Evolutionary conservation across 176 grass and related monocot species (phyloP).

Genomic region (Tillandsia fasciculata): DNA sequence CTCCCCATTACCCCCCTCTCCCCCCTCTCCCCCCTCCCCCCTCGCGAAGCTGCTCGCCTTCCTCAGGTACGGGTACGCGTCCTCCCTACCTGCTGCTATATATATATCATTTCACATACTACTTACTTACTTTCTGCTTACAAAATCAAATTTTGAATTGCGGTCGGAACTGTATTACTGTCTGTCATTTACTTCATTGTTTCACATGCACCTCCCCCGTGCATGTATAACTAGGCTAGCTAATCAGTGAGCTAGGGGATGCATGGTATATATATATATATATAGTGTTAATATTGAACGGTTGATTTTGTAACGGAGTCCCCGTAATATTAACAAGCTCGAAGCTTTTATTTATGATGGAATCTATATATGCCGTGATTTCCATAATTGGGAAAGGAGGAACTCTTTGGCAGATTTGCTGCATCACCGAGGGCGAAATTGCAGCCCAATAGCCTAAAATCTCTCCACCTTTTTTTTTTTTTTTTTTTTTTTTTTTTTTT

Average conservation of each 20-base stretch:
- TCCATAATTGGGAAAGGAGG: too few species aligned
- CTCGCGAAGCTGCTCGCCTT: conserved; percentile 43
- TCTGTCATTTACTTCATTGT: too few species aligned
- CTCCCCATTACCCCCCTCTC: neutral
- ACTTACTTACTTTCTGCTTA: conserved; percentile 35
- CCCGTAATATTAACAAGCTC: too few species aligned
- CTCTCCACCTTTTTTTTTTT: too few species aligned
- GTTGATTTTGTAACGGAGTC: too few species aligned
- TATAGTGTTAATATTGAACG: too few species aligned
- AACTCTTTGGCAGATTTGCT: neutral
- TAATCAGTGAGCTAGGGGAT: too few species aligned
- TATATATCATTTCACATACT: conserved; percentile 8
- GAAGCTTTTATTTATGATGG: too few species aligned
- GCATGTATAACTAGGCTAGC: too few species aligned
- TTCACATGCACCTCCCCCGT: too few species aligned
- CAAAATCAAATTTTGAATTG: conserved; percentile 14
- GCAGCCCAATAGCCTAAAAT: neutral
- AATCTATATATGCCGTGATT: too few species aligned
- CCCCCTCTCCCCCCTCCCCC: neutral
- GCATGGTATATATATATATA: too few species aligned
- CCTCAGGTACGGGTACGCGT: conserved; percentile 34
- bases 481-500: neutral
- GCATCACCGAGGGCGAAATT: neutral
- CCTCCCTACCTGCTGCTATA: neutral
- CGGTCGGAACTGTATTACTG: neutral